These are phyloP conservation scores for Taphrina sp. DNA, from an alignment of 1,139 yeast species.

Conservation along the genomic window DNA sequence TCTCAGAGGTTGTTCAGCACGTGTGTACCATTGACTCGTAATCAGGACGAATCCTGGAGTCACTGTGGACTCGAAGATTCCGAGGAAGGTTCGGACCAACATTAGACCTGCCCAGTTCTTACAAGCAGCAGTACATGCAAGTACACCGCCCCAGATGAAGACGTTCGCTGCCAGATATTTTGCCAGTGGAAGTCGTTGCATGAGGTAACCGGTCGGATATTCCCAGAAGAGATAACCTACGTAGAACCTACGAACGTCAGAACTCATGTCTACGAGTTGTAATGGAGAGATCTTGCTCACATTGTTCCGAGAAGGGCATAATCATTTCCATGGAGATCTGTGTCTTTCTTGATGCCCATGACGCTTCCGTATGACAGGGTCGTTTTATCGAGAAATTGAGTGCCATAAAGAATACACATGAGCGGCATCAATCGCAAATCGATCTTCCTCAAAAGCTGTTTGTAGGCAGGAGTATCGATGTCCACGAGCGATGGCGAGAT, in stretches of 20 bases:
- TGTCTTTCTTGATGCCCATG: slow-evolving; percentile 53
- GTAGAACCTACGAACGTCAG: slow-evolving; percentile 45
- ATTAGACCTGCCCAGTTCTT: slow-evolving; percentile 52
- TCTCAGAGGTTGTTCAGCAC: slow-evolving; percentile 53
- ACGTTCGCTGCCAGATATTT: slow-evolving; percentile 52
- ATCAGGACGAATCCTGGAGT: slow-evolving; percentile 57
- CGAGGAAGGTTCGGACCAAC: slow-evolving; percentile 54
- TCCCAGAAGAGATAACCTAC: slow-evolving; percentile 56
- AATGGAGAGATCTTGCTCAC: neutral
- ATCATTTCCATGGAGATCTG: slow-evolving; percentile 46
- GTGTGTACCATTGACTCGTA: slow-evolving; percentile 57
- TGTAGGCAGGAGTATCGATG: too few relatives aligned
- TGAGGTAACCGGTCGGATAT: slow-evolving; percentile 54
- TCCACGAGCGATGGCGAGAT: too few relatives aligned
- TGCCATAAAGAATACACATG: slow-evolving; percentile 55
- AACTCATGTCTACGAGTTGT: neutral
- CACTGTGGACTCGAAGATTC: slow-evolving; percentile 56
- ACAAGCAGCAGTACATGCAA: slow-evolving; percentile 53
- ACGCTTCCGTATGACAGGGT: slow-evolving; percentile 61
- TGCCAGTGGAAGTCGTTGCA: slow-evolving; percentile 57
- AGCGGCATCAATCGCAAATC: slow-evolving; percentile 55
- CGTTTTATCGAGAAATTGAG: slow-evolving; percentile 65
- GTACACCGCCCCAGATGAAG: slow-evolving; percentile 54
- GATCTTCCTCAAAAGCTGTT: slow-evolving; percentile 47
- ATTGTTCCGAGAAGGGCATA: slow-evolving; percentile 58